Percentiles rank a stretch among this genome's conserved stretches.
These are phyloP conservation scores for Brassica incana DNA, from an alignment of 345 rosid genomes.

Conservation along the genomic window DNA sequence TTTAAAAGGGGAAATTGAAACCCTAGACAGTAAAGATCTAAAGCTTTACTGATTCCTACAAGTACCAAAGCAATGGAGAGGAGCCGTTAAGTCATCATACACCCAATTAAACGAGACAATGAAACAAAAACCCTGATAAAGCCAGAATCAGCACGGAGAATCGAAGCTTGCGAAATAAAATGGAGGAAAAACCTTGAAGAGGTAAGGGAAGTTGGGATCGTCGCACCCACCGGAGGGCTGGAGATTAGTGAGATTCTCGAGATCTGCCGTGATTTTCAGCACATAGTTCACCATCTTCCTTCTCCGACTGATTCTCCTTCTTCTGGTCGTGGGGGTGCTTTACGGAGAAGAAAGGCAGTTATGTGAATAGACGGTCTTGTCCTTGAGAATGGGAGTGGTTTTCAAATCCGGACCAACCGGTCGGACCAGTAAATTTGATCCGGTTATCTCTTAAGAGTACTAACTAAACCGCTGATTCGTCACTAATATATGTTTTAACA, in stretches of 20 bases:
- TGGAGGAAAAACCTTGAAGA: conserved; percentile 64
- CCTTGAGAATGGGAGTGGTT: neutral
- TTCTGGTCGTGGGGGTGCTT: too few species aligned
- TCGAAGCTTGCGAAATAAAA: neutral
- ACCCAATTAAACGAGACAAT: neutral
- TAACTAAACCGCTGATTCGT: neutral
- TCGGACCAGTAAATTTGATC: neutral
- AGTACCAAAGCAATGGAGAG: neutral
- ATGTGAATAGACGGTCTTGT: neutral
- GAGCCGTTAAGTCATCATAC: neutral
- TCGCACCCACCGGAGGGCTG: conserved; percentile 86
- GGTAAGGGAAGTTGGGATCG: conserved; percentile 68
- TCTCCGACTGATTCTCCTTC: neutral
- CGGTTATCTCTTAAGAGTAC: neutral
- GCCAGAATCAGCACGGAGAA: neutral
- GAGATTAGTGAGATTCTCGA: conserved; percentile 76
- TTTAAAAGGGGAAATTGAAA: neutral
- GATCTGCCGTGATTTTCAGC: conserved; percentile 75
- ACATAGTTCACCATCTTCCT: conserved; percentile 73
- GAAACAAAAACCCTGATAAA: neutral
- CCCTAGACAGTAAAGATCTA: conserved; percentile 1
- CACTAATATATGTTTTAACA: too few species aligned
- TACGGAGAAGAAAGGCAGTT: neutral
- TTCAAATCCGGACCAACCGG: neutral
- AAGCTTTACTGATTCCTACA: neutral